Percentiles rank a stretch among this genome's conserved stretches.
Conservation (phyloP, 176 grass and related monocot species). For the Oryza meyeriana region DNA sequence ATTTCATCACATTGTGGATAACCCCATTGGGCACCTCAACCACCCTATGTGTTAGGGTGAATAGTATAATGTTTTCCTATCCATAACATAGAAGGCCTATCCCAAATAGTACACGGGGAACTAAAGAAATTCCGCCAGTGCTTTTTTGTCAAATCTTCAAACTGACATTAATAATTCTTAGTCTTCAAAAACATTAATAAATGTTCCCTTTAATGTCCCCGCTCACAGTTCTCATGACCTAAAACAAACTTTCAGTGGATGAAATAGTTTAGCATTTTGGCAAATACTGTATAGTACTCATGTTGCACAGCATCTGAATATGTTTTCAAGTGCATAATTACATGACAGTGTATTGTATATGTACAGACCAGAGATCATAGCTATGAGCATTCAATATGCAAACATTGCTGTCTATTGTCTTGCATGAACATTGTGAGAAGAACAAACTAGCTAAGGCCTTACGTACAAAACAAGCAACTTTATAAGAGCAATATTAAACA, state of each 20-base stretch:
- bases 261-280: not conserved
- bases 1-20: not conserved
- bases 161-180: not conserved
- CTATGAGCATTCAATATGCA: not conserved
- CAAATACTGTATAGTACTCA: not conserved
- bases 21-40: not conserved
- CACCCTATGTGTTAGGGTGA: not conserved
- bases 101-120: not conserved
- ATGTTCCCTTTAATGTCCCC: not conserved
- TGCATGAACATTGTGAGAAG: not conserved
- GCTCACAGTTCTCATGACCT: not conserved
- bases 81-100: not conserved
- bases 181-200: not conserved
- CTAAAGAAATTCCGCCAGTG: not conserved
- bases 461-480: not conserved
- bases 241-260: not conserved
- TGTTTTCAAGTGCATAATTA: not conserved
- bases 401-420: not conserved
- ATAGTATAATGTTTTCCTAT: slow-evolving; percentile 3
- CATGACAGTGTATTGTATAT: not conserved
- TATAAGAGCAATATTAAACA: slow-evolving; percentile 15
- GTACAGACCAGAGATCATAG: not conserved
- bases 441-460: slow-evolving; percentile 9
- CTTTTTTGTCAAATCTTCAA: not conserved
- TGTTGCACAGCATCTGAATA: not conserved